phyloP scores from a whole-genome alignment of 177 flowering plant genomes.

The Vitis hybrid region DNA sequence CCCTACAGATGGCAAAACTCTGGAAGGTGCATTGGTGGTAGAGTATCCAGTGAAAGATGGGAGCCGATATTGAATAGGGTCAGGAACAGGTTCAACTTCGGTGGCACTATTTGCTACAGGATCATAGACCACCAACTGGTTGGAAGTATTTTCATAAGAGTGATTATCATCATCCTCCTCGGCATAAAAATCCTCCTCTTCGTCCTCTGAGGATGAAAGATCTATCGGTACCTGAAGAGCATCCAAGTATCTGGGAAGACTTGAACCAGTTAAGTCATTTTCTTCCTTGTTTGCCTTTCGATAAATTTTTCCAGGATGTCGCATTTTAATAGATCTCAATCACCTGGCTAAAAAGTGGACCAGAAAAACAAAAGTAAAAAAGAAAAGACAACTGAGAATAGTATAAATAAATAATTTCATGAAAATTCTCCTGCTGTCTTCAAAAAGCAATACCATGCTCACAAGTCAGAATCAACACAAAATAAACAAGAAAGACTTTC shows the following conservation, averaged over 20 bases:
- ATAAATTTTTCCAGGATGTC: slow-evolving; percentile 20
- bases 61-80: slow-evolving; percentile 25
- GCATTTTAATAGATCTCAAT: slow-evolving; percentile 30
- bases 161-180: slow-evolving; percentile 33
- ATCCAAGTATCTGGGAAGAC: slow-evolving; percentile 17
- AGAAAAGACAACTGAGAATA: no score
- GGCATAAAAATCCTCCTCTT: slow-evolving; percentile 17
- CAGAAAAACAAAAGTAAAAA: no score
- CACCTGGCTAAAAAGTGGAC: slow-evolving; percentile 7
- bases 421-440: no score
- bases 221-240: slow-evolving; percentile 14
- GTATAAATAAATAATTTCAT: no score
- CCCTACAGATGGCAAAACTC: slow-evolving; percentile 73
- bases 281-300: slow-evolving; percentile 27
- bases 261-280: slow-evolving; percentile 15
- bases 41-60: slow-evolving; percentile 22
- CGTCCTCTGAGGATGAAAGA: slow-evolving; percentile 7
- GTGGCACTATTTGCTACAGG: slow-evolving; percentile 32
- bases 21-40: slow-evolving; percentile 24
- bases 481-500: no score
- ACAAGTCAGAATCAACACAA: no score
- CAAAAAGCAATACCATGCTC: no score
- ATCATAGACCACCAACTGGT: slow-evolving; percentile 70
- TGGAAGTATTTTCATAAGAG: slow-evolving; percentile 27
- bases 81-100: slow-evolving; percentile 31